Conservation (phyloP, 768 basidiomycete genomes). For the Macrolepiota dolichaula region DNA sequence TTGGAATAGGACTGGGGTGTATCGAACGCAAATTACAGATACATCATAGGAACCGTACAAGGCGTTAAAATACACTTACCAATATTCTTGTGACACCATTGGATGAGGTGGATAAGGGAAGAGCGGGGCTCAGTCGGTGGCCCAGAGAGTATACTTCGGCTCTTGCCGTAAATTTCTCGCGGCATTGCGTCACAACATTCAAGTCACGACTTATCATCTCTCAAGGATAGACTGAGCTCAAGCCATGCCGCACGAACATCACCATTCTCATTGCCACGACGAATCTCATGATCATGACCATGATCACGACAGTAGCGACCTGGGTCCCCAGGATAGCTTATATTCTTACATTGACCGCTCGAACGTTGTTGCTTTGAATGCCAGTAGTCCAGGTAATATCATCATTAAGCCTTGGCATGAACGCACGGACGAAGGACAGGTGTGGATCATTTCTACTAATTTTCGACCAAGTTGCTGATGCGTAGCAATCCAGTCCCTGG, state of each 20-base stretch:
- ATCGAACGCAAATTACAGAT: conserved; percentile 92
- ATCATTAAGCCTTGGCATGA: conserved; percentile 89
- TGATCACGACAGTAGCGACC: conserved; percentile 46
- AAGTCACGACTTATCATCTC: neutral
- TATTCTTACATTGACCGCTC: conserved; percentile 72
- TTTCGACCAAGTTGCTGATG: conserved; percentile 1
- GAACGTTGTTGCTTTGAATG: conserved; percentile 82
- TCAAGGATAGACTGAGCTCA: neutral
- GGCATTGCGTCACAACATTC: conserved; percentile 1
- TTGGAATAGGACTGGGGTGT: conserved; percentile 53
- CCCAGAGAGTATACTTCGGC: neutral
- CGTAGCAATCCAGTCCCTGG: conserved; percentile 58
- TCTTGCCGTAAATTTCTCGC: neutral
- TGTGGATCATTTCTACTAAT: conserved; percentile 26
- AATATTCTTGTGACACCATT: neutral
- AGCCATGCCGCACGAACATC: conserved; percentile 8
- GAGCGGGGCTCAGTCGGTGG: neutral
- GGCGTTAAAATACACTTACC: neutral
- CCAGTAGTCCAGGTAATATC: conserved; percentile 42
- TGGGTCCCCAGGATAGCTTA: conserved; percentile 67
- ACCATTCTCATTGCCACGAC: conserved; percentile 25
- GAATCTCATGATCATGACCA: conserved; percentile 57
- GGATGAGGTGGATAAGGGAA: neutral
- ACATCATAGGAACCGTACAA: conserved; percentile 38
- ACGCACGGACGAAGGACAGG: conserved; percentile 66